Evolutionary conservation across 192 early-diverging fungal genomes (phyloP).

Genomic region (Coemansia sp.): DNA sequence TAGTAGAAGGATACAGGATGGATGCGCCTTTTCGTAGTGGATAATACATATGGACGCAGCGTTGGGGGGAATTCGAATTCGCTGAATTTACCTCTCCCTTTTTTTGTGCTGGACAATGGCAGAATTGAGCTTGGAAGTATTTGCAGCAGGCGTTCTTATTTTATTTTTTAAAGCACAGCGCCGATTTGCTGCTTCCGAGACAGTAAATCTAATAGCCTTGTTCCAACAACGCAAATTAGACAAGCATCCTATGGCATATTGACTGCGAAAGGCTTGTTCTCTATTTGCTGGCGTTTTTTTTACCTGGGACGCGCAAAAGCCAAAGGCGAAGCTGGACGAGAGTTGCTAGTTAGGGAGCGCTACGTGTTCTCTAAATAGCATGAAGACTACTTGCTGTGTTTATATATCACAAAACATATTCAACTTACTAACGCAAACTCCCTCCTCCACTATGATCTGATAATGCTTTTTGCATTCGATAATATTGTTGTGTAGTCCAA

Average conservation of each 20-base stretch:
- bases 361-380: too few relatives aligned
- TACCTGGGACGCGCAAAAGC: too few relatives aligned
- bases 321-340: too few relatives aligned
- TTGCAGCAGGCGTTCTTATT: background rate
- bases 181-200: too few relatives aligned
- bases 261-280: too few relatives aligned
- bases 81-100: background rate
- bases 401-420: background rate
- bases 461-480: background rate
- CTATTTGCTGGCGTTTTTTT: too few relatives aligned
- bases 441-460: background rate
- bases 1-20: background rate
- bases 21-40: background rate
- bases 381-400: background rate
- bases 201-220: too few relatives aligned
- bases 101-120: background rate
- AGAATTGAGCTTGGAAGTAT: background rate
- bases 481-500: conserved; percentile 60
- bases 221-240: too few relatives aligned
- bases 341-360: too few relatives aligned
- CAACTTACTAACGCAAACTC: background rate
- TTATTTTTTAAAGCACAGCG: too few relatives aligned
- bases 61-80: background rate
- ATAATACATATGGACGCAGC: background rate
- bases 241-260: too few relatives aligned